Conservation (phyloP, 257 asterid genomes). For the Verbascum thapsus region DNA sequence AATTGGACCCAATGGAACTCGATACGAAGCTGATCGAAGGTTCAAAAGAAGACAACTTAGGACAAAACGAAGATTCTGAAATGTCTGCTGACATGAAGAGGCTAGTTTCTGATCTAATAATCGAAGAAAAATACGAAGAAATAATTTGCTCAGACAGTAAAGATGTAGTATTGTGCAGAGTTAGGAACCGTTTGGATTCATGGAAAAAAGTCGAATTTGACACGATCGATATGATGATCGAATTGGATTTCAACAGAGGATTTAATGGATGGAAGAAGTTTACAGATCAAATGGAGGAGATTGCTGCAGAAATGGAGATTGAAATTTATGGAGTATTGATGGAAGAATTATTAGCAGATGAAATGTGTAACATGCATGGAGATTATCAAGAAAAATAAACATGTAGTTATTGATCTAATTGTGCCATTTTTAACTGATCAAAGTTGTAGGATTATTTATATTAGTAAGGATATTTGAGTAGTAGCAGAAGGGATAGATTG, state of each 20-base stretch:
- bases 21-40: constrained; percentile 65
- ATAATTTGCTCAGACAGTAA: constrained; percentile 26
- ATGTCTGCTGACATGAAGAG: constrained; percentile 51
- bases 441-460: constrained; percentile 6
- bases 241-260: constrained; percentile 50
- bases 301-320: constrained; percentile 49
- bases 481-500: constrained; percentile 15
- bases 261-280: constrained; percentile 46
- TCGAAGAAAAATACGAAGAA: constrained; percentile 48
- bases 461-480: neutral
- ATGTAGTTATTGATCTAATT: neutral
- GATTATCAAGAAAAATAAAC: neutral
- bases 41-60: constrained; percentile 42
- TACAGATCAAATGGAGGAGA: constrained; percentile 44
- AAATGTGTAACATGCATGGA: constrained; percentile 18
- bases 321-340: constrained; percentile 40
- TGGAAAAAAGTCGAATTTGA: constrained; percentile 47
- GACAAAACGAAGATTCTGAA: constrained; percentile 29
- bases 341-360: constrained; percentile 51
- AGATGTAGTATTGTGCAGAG: too few relatives aligned
- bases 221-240: constrained; percentile 68
- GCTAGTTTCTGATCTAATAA: constrained; percentile 61
- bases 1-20: constrained; percentile 77
- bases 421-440: neutral
- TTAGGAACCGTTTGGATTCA: too few relatives aligned